Evolutionary conservation across 305 asterid genomes (phyloP).

Genomic region (Solanum hybrid): DNA sequence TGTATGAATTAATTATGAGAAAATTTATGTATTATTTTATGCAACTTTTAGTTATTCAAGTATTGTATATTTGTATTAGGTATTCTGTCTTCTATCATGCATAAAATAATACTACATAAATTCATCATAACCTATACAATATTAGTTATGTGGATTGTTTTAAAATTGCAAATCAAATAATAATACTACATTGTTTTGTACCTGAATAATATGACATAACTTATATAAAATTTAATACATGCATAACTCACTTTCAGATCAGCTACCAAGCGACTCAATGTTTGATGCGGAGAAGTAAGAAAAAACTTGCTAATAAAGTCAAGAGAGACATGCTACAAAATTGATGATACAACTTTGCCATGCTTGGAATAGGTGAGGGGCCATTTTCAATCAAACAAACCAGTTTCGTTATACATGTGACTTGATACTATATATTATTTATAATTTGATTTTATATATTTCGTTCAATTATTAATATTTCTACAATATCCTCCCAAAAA

Average conservation of each 20-base stretch:
- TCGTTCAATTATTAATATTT: background rate
- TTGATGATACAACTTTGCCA: conserved; percentile 1
- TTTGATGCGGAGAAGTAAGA: background rate
- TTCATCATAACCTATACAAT: background rate
- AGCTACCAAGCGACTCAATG: background rate
- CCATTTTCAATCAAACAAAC: conserved; percentile 3
- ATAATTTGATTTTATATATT: background rate
- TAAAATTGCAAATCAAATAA: background rate
- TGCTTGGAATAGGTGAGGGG: background rate
- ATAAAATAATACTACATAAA: background rate
- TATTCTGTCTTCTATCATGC: background rate
- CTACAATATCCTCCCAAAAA: background rate
- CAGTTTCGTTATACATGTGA: background rate
- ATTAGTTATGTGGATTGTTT: background rate
- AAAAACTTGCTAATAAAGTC: background rate
- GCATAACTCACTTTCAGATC: background rate
- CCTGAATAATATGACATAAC: accelerated
- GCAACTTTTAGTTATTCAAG: background rate
- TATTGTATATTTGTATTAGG: background rate
- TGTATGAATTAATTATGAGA: background rate
- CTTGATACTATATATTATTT: background rate
- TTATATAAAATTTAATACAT: background rate
- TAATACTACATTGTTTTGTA: accelerated
- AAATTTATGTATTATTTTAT: background rate
- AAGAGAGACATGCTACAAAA: background rate